Base-by-base conservation (phyloP, 2,329 filamentous ascomycete genomes). In the Celoporthe dispersa region DNA sequence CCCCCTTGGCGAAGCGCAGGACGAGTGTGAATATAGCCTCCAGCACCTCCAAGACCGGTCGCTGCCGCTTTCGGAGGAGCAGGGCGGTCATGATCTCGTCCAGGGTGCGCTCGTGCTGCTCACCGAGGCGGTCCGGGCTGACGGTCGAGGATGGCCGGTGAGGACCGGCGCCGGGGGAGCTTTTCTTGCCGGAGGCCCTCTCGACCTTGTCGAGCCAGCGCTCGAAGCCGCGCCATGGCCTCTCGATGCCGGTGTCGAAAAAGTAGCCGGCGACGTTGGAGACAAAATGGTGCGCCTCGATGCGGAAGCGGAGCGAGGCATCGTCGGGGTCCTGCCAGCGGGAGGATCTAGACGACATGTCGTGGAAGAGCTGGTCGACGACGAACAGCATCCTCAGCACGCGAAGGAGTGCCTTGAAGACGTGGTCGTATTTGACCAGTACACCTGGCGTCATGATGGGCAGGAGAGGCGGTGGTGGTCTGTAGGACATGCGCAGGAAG, bases 401-500 rank as follows among this genome's bases (percentile, higher is more conserved):
- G 3, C 93, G 89, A 3, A 98, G 83, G 0, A 98, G 82, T 22
- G 93, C 86, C 75, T 90, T 92, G 82, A 98, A 98, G 48, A 98
- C 86, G 62, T 86, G 85, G 78, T 98, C 96, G 76, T 98, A 98
- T 74, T 94, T 94, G 68, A 89, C 83, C 14, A 98, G 81, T 1
- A 91, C 86, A 0, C 84, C 79, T 0, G 89, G 84, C 0, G 93
- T 94, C 57, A 99, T 90, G 72, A 98, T 86, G 0, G 90, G 84
- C 55, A 90, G 85, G 0, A 98, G 83, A 0, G 93, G 88, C 0
- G 87, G 79, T 0, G 94, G 91, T 0, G 94, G 86, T 55, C 91
- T 92, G 80, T 98, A 98, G 61, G 94, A 92, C 9, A 99, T 83
- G 1, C 93, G 89, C 22, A 99, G 84, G 76, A 99, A 98, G 79